Percentiles rank a stretch among this genome's conserved stretches.
Conservation (phyloP, 257 asterid species). For the Solanum gandarillasii region DNA sequence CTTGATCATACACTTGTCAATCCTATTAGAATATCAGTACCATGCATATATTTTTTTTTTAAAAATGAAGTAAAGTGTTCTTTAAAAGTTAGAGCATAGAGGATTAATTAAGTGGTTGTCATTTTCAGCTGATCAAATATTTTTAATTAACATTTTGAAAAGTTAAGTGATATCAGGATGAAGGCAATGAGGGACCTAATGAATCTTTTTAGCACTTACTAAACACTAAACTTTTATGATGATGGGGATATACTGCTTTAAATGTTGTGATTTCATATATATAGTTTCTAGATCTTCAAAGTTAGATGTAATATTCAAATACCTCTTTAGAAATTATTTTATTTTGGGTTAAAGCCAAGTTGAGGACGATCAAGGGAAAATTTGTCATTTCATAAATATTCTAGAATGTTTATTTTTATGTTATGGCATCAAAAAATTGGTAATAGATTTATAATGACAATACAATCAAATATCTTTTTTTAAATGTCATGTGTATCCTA, state of each 20-base stretch:
- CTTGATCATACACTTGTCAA: not conserved
- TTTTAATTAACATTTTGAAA: not conserved
- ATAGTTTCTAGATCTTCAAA: not conserved
- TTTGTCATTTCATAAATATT: no score
- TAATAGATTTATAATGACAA: no score
- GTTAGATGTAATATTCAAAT: not conserved
- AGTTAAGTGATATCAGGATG: not conserved
- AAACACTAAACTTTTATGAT: no score
- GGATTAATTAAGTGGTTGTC: not conserved
- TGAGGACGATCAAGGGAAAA: no score
- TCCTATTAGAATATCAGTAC: not conserved
- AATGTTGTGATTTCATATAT: not conserved
- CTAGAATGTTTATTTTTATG: no score
- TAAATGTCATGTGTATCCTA: no score
- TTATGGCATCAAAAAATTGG: no score
- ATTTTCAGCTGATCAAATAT: not conserved
- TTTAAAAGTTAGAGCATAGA: not conserved
- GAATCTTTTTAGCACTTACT: no score
- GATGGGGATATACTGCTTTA: not conserved
- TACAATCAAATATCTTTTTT: no score
- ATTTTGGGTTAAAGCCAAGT: not conserved
- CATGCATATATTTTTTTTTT: not conserved
- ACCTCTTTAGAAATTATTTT: not conserved
- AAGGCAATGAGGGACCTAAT: not conserved
- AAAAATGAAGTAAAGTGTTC: not conserved